phyloP scores from a whole-genome alignment of 495 filamentous ascomycete genomes.

The Aspergillus diversus region DNA sequence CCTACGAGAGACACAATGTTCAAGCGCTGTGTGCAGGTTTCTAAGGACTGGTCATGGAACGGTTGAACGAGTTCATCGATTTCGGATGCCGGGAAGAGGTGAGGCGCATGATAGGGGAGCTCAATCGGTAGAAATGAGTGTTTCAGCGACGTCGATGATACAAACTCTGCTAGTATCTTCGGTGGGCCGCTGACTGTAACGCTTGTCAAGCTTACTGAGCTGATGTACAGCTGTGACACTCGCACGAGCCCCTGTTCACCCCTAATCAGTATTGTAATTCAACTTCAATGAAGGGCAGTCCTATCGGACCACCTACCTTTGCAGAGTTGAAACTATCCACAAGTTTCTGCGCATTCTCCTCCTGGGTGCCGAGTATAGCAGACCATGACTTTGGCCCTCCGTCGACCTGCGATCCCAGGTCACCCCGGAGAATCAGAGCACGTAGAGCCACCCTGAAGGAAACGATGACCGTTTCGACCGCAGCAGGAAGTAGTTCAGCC shows the following conservation, averaged over 20 bases:
- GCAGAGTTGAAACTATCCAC: constrained; percentile 66
- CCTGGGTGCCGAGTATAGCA: constrained; percentile 25
- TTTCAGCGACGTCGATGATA: constrained; percentile 34
- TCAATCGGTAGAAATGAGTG: constrained; percentile 63
- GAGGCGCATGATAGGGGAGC: constrained; percentile 77
- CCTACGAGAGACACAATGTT: constrained; percentile 61
- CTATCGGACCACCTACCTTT: constrained; percentile 56
- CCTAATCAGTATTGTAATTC: constrained; percentile 39
- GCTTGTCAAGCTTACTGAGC: constrained; percentile 67
- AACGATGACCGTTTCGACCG: constrained; percentile 17
- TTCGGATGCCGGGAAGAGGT: constrained; percentile 64
- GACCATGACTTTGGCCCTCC: constrained; percentile 4
- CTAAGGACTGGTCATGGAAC: constrained; percentile 29
- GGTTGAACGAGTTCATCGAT: constrained; percentile 57
- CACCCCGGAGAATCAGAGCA: constrained; percentile 11
- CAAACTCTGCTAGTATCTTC: constrained; percentile 57
- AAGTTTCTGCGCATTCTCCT: constrained; percentile 21
- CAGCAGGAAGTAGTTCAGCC: constrained; percentile 13
- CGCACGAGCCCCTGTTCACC: constrained; percentile 53
- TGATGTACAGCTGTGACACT: constrained; percentile 69
- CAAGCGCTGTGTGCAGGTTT: constrained; percentile 50
- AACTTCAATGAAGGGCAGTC: neutral
- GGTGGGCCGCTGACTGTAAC: constrained; percentile 80
- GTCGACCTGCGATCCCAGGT: neutral
- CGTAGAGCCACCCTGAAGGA: constrained; percentile 16